Conservation (phyloP, 768 basidiomycete genomes). For the Termitomyces sp. region DNA sequence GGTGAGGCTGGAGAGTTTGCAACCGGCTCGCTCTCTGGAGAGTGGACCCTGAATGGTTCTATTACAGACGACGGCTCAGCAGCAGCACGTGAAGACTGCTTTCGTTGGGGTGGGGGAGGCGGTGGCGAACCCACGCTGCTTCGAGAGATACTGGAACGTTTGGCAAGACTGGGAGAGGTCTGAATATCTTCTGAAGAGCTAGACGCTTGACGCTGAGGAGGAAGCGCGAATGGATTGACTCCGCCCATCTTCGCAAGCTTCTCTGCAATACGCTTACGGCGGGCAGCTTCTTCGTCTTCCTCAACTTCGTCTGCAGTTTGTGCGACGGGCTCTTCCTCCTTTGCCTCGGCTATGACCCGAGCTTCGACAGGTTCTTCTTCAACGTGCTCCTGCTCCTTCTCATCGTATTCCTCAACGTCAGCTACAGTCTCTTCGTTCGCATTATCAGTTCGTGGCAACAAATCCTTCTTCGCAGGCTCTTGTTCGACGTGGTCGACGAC, state of each 20-base stretch:
- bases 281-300: conserved; percentile 53
- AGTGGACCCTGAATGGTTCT: not conserved
- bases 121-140: conserved; percentile 10
- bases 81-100: conserved; percentile 8
- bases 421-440: not conserved
- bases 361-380: not conserved
- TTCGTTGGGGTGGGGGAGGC: conserved; percentile 11
- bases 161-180: conserved; percentile 8
- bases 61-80: not conserved
- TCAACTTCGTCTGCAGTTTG: conserved; percentile 29
- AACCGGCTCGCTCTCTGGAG: not conserved
- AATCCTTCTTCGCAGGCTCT: not conserved
- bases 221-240: conserved; percentile 50
- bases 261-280: conserved; percentile 61
- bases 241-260: conserved; percentile 66
- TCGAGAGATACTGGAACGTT: conserved; percentile 13
- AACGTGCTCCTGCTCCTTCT: conserved; percentile 1
- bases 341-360: not conserved
- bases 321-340: conserved; percentile 6
- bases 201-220: conserved; percentile 22
- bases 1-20: not conserved
- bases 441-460: not conserved
- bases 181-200: conserved; percentile 15
- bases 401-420: not conserved
- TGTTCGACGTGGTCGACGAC: not conserved